These are phyloP conservation scores for Cucurbita moschata DNA, from an alignment of 306 rosid genomes.

Conservation along the genomic window DNA sequence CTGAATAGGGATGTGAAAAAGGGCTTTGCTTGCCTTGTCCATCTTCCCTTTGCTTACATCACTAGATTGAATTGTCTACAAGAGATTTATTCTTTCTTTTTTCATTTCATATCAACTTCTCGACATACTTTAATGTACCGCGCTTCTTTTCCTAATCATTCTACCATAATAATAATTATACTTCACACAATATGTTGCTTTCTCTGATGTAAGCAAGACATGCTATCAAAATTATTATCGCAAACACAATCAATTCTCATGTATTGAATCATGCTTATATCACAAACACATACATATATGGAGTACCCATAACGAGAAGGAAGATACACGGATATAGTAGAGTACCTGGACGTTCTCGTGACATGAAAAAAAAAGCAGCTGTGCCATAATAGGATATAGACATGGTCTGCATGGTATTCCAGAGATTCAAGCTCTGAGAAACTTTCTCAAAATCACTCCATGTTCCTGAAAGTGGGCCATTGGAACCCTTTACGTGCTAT, in stretches of 20 bases:
- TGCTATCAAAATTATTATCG: conserved; percentile 4
- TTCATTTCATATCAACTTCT: background rate
- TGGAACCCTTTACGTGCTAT: background rate
- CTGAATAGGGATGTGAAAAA: background rate
- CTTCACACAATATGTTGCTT: conserved; percentile 2
- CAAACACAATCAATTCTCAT: background rate
- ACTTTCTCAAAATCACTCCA: conserved; percentile 9
- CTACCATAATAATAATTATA: conserved; percentile 1
- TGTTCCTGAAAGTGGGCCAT: conserved; percentile 7
- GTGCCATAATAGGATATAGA: conserved; percentile 2
- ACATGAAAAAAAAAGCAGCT: background rate
- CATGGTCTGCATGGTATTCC: conserved; percentile 7
- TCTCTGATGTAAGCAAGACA: conserved; percentile 8
- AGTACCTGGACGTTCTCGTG: conserved; percentile 3
- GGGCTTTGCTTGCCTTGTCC: conserved; percentile 5
- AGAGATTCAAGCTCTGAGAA: conserved; percentile 4
- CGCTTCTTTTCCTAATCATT: conserved; percentile 4
- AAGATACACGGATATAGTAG: background rate
- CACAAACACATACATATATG: background rate
- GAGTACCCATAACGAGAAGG: background rate
- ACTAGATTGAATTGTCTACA: conserved; percentile 4
- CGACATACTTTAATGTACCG: background rate
- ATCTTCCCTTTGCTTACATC: conserved; percentile 1
- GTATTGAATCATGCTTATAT: conserved; percentile 2
- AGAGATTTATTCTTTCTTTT: background rate